Base-by-base conservation (phyloP, 169 alveolate species). In the Cryptosporidium felis region DNA sequence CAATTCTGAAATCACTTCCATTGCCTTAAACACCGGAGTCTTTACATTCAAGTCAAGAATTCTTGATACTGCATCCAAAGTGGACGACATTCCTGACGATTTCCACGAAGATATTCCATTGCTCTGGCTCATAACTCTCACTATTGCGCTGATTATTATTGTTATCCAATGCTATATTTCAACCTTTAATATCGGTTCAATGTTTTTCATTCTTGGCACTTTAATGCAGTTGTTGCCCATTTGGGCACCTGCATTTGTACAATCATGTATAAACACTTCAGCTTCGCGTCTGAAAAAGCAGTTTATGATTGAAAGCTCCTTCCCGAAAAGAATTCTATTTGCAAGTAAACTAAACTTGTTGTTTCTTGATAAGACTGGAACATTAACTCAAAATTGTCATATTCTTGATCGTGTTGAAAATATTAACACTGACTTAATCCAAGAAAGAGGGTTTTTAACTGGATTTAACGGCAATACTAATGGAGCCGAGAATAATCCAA, bases 161-260 rank as follows among this genome's bases (percentile, higher is more conserved):
- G 38, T 30, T 14, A 32, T 53, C 32, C 82, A 74, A 40, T 36
- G 46, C 40, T 16, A 34, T 16, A 74, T 74, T 36, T 53, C 67
- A 10, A 36, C 47, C 10, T 74, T 49, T 8, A 36, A 38, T 56
- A 53, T 74, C 40, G 82, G 82, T 0, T 53, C 74, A 1, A 10
- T 74, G 21, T 74, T 74, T 26, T 53, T 74, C 18, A 42, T 56
- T 51, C 32, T 74, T 21, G 82, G 82, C n/a, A 74, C 82, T 40
- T 74, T 56, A 32, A 32, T 74, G 58, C 82, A 74, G 38, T 44
- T 74, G 14, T 23, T 74, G 5, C 82, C 82, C 23, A 74, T 74
- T 34, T 74, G 82, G 82, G 82, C 82, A 36, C 82, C 82, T 12
- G 66, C 82, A 2, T 51, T 23, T 36, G 82, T 74, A 51, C 65